Evolutionary conservation across 1,284 basidiomycete genomes (phyloP), one percentile per base, ranked within the genome.

Genomic region (Neonothopanus nambi): DNA sequence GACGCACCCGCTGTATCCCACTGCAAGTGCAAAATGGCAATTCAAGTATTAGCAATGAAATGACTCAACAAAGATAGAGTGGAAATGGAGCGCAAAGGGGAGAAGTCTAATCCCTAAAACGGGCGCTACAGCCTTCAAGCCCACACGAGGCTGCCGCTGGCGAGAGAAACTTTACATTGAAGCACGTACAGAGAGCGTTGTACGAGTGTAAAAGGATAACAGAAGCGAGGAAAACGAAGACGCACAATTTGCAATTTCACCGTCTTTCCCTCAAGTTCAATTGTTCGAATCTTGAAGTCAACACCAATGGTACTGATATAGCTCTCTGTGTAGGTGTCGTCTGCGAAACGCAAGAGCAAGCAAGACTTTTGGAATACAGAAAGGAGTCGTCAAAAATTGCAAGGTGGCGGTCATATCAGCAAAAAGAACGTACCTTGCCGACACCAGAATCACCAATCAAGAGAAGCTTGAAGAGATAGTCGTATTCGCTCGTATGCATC

Each of bases 211-310:
- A 26, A 26, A 23, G 41, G 28, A 53, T 52, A 48, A 21, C 28
- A 51, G 30, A n/a, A 20, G 41, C 8, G 30, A 45, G 6, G 15
- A 40, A 57, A 50, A 56, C 21, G 61, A 48, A 56, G 60, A 85
- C 95, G 77, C 69, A 98, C 95, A 74, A 99, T 99, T 77, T 99
- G 97, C 57, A 99, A 85, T 75, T 99, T 99, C 67, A 99, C 94
- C 1, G 94, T 98, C 91, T 98, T 99, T 62, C 96, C 96, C 72
- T 99, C 97, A 52, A 99, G 83, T 75, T 99, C 97, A 71, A 99
- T 98, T 45, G 97, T 99, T 65, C 97, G 84, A 78, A 99, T 99
- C 89, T 99, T 99, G 81, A 99, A 99, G 80, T 99, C 97, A 57
- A 99, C 94, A 61, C 96, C 96, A 73, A 99, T 99, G 26, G 96